phyloP scores from a whole-genome alignment of 331 rosid genomes.

The Quercus tomentella region DNA sequence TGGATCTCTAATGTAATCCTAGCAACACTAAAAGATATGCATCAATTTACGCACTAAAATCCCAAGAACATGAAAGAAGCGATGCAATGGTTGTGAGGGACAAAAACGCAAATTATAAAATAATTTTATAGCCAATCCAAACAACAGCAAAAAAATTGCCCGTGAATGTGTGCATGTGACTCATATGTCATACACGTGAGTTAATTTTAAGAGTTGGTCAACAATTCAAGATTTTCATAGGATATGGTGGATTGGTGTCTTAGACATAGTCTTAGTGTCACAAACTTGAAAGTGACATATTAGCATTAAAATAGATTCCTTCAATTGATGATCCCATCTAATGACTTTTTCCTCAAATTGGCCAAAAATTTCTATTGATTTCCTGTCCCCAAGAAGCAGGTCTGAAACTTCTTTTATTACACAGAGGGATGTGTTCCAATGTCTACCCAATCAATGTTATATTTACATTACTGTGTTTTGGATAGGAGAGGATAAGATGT shows the following conservation, averaged over 20 bases:
- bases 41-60: constrained; percentile 23
- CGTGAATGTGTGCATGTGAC: background rate
- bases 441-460: background rate
- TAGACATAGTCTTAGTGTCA: background rate
- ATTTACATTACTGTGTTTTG: background rate
- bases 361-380: background rate
- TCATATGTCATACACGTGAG: background rate
- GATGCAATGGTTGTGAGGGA: background rate
- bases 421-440: background rate
- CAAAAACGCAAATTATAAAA: background rate
- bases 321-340: background rate
- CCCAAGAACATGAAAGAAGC: constrained; percentile 8
- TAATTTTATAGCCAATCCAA: background rate
- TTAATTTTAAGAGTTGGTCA: background rate
- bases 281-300: background rate
- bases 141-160: background rate
- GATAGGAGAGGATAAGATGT: too few species aligned
- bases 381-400: background rate
- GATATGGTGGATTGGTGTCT: background rate
- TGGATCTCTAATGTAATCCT: constrained; percentile 94
- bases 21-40: constrained; percentile 49
- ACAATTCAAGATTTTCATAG: background rate
- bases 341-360: too few species aligned
- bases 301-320: too few species aligned
- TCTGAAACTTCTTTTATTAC: background rate